These are phyloP conservation scores for Cordyceps tenuipes DNA, from an alignment of 2,329 filamentous ascomycete genomes.

Conservation along the genomic window DNA sequence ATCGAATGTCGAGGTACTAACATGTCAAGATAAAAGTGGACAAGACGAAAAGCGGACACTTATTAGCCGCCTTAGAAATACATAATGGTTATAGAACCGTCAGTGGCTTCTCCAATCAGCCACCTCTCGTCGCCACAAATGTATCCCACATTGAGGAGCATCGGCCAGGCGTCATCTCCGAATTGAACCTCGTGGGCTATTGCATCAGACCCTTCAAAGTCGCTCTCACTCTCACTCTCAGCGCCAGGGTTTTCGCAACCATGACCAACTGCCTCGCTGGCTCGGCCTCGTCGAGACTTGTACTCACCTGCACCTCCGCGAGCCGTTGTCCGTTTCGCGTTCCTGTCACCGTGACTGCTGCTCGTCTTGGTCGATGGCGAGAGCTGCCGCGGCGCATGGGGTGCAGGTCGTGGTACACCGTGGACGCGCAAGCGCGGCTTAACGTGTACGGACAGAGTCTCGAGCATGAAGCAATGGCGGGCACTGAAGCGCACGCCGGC, in stretches of 20 bases:
- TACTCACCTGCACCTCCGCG: too few relatives aligned
- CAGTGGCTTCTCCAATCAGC: conserved; percentile 49
- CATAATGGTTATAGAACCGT: conserved; percentile 43
- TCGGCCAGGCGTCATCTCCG: conserved; percentile 34
- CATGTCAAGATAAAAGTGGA: neutral
- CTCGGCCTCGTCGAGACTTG: too few relatives aligned
- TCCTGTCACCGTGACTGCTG: neutral
- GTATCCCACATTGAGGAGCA: conserved; percentile 42
- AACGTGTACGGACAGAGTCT: conserved; percentile 36
- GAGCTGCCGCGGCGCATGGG: neutral
- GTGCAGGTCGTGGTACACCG: conserved; percentile 14
- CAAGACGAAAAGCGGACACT: too few relatives aligned
- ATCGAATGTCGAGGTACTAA: neutral
- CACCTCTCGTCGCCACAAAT: conserved; percentile 54
- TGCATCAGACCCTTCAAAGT: neutral
- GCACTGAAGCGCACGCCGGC: conserved; percentile 39
- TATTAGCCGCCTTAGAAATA: conserved; percentile 34
- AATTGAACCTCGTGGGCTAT: conserved; percentile 30
- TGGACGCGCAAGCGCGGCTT: conserved; percentile 30
- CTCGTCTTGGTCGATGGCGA: neutral
- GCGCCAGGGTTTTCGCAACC: neutral
- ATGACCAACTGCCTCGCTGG: neutral
- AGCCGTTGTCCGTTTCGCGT: too few relatives aligned
- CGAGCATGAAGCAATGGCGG: conserved; percentile 38
- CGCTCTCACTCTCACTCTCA: neutral